These are phyloP conservation scores for Mycothermus thermophilus DNA, from an alignment of 495 filamentous ascomycete genomes.

Conservation along the genomic window DNA sequence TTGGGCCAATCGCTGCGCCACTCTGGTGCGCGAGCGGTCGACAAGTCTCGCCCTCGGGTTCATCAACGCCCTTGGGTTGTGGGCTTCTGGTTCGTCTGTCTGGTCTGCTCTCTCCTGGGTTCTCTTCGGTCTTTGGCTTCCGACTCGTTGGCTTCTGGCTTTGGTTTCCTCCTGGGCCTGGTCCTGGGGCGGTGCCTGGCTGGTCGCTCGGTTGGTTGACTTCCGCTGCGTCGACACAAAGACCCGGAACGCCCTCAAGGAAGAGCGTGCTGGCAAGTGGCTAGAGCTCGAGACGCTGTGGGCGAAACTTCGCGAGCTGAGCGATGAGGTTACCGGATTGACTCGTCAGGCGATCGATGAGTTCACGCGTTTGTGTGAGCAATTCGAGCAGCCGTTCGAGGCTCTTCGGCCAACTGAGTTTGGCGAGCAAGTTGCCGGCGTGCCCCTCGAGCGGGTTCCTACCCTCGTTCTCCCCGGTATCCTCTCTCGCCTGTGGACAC, in stretches of 20 bases:
- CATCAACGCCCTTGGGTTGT: conserved; percentile 1
- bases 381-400: neutral
- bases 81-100: too few relatives aligned
- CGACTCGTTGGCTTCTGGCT: too few relatives aligned
- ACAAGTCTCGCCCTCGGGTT: neutral
- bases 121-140: neutral
- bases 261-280: neutral
- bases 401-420: neutral
- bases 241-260: neutral
- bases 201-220: conserved; percentile 2
- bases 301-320: conserved; percentile 1
- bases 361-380: neutral
- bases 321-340: neutral
- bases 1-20: conserved; percentile 1
- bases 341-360: neutral
- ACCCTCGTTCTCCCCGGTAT: neutral
- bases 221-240: conserved; percentile 1
- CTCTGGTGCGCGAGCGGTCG: neutral
- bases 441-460: conserved; percentile 2
- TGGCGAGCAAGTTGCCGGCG: neutral
- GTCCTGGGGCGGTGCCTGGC: conserved; percentile 1
- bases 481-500: neutral
- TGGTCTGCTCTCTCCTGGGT: conserved; percentile 1
- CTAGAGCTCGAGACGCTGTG: neutral
- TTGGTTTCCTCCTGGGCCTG: neutral